Base-by-base conservation (phyloP, 2,329 filamentous ascomycete species). In the Aaosphaeria arxii region DNA sequence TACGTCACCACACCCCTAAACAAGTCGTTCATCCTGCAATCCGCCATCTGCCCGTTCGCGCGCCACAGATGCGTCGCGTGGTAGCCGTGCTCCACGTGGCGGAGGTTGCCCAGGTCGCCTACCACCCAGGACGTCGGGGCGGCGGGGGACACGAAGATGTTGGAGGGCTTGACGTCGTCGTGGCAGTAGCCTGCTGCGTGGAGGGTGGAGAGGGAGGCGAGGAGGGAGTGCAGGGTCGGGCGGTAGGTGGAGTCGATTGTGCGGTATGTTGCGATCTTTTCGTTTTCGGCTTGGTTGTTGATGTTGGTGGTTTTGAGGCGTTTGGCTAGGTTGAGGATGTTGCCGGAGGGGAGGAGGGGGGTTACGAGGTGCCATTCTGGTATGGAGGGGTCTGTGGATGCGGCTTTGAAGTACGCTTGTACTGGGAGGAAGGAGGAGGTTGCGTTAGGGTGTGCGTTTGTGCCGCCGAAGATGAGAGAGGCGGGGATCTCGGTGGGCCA, bases 161-260 rank as follows among this genome's bases (percentile, higher is more conserved):
- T 71, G 43, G 53, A 52, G 0, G 62, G 60, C 48, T 71, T 71
- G 40, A 71, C 50, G 39, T 72, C 69, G 51, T 72, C 64, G 46
- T 72, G 69, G 50, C 69, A 71, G 38, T 61, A 64, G 11, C 65
- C 64, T 9, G 50, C 50, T 5, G 30, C 30, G 43, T 72, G 69
- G 4, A 72, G 52, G 1, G 11, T 36, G 9, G 54, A 44, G 5
- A 71, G 49, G 7, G 46, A 54, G 0, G 29, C 9, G 6, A 71
- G 61, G 4, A 70, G 46, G 7, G 47, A 29, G 30, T 63, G 46
- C 40, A 72, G 64, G 2, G 55, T 49, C 4, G 64, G 59, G 5
- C 68, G 64, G 43, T 63, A 66, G 6, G 43, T 30, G 5, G 41
- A 43, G 40, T 72, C 68, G 2, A 69, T 38, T 1, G 57, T 50